Evolutionary conservation across 1,139 yeast species (phyloP), one percentile per base, ranked within the genome.

Genomic region (Yamadazyma aaseri): DNA sequence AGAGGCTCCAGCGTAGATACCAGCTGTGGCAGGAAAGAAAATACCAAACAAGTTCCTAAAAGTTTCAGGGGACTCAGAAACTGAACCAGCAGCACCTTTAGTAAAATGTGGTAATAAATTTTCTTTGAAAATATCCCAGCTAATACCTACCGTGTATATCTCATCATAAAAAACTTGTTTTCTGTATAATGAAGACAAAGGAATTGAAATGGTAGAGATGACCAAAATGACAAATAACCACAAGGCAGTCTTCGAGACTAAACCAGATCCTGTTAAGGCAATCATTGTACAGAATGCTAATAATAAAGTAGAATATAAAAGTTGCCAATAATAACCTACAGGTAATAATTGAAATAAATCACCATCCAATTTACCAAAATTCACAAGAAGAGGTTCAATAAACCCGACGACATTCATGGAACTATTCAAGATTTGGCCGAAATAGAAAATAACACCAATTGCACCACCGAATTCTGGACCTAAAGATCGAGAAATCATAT

Each of bases 1-100:
- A 11, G 95, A 85, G 1, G 97, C 97, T n/a, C 98, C 98, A 1
- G 98, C 97, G 57, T 90, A 84, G 27, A 92, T 90, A 40, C 98
- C 98, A 2, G 97, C 96, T 0, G 97, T 90, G 1, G 98, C 96
- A 10, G 98, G 97, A 65, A 92, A 92, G 56, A 92, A 86, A 34
- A 92, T 86, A 3, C 97, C 97, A 72, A 92, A 92, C 46, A 92
- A 61, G 53, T 86, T 84, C 38, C 81, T 76, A 51, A 90, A 87
- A 1, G 81, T 86, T 56, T 90, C 97, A 2, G 64, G 62, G 0
- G 72, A 67, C 3, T 75, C 68, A 33, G 75, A 62, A 25, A 81
- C 79, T 8, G 95, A 84, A 0, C 97, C 97, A 3, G 96, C 97
- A 4, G 97, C 97, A 11, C 94, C 94, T 31, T 76, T 70, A 0